phyloP scores from a whole-genome alignment of 208 protist genomes.

The Trypanosoma vivax region DNA sequence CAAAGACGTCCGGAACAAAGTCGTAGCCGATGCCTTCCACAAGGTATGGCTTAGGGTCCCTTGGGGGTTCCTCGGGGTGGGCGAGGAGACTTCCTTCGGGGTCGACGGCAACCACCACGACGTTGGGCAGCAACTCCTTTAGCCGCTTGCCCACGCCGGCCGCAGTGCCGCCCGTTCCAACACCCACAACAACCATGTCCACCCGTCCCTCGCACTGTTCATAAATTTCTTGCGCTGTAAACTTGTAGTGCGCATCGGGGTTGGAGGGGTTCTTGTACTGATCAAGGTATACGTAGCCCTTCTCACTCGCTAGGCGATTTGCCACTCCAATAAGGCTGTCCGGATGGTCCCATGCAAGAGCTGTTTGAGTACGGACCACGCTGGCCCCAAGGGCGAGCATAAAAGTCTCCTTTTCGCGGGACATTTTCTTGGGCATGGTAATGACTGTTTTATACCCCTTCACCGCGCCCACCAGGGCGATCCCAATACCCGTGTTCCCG shows the following conservation, averaged over 20 bases:
- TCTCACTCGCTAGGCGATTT: constrained; percentile 88
- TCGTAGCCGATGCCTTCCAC: constrained; percentile 98
- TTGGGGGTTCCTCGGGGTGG: constrained; percentile 64
- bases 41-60: constrained; percentile 58
- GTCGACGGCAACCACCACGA: constrained; percentile 94
- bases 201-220: constrained; percentile 92
- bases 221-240: constrained; percentile 94
- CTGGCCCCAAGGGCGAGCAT: constrained; percentile 91
- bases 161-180: constrained; percentile 97
- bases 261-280: constrained; percentile 96
- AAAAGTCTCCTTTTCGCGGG: constrained; percentile 93
- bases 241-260: constrained; percentile 93
- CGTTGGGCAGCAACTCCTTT: constrained; percentile 67
- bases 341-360: constrained; percentile 92
- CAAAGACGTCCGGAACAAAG: constrained; percentile 95
- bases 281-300: constrained; percentile 94
- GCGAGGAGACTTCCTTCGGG: constrained; percentile 94
- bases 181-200: constrained; percentile 93
- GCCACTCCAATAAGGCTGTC: constrained; percentile 96
- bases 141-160: constrained; percentile 88
- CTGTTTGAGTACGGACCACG: constrained; percentile 95
- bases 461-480: constrained; percentile 93
- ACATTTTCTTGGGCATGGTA: constrained; percentile 98
- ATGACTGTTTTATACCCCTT: constrained; percentile 96
- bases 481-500: constrained; percentile 95